Base-by-base conservation (phyloP, 768 basidiomycete species). In the Pisolithus sp. region DNA sequence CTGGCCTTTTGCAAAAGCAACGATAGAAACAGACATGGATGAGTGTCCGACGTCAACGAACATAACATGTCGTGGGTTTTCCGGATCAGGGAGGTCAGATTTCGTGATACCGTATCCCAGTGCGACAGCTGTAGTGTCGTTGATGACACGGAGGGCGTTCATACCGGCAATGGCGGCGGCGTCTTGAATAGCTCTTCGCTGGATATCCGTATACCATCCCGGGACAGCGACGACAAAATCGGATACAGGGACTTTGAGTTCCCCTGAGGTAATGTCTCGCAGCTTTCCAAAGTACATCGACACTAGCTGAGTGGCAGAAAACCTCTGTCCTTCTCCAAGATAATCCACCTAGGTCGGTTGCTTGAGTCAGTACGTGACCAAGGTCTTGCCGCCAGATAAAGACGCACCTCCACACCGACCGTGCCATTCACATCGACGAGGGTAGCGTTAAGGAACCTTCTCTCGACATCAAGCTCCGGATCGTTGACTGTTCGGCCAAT, bases 81-180 rank as follows among this genome's bases (percentile, higher is more conserved):
- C 93, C 31, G 83, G 67, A 13, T 86, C 83, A 20, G 96, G 96
- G 41, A 99, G 84, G 68, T 99, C 96, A 24, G 88, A 83, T 73
- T 99, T 99, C 58, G 95, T 99, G 78, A 98, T 98, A 59, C 96
- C 96, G 73, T 95, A 99, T 48, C 91, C 93, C 67, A 99, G 86
- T 38, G 96, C 96, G 52, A 86, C 80, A 49, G 95, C 96, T 56
- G 95, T 98, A 51, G 87, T 85, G 68, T 98, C 96, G 75, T 97
- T 97, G 76, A 98, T 92, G 69, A 99, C 79, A 48, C 95, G 90
- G 54, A 98, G 89, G 57, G 82, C 73, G 70, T 93, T 96, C 55
- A 98, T 80, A 53, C 87, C 85, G 50, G 90, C 92, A 62, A 99
- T 91, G 53, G 81, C 63, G 40, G 93, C 93, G 28, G 96, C 93